Percentiles rank a stretch among this genome's conserved stretches.
phyloP scores from a whole-genome alignment of 345 rosid genomes.

The Populus pruinosa region DNA sequence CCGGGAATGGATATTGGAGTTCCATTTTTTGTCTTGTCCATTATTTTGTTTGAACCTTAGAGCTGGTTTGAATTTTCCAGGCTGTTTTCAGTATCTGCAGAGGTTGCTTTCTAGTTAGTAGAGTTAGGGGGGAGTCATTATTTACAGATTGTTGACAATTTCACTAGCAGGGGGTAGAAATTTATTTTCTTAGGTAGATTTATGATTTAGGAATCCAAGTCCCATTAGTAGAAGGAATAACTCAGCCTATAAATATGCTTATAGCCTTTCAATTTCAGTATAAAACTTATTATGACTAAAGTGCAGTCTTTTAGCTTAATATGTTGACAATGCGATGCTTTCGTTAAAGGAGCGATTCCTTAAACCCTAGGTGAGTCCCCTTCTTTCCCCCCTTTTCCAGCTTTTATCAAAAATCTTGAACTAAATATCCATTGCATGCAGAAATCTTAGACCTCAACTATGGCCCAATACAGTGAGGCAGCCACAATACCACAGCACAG shows the following conservation, averaged over 20 bases:
- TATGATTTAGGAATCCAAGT: neutral
- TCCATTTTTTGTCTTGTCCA: neutral
- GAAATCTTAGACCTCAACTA: neutral
- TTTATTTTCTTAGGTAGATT: neutral
- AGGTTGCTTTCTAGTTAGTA: neutral
- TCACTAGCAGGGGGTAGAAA: neutral
- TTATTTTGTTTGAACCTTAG: neutral
- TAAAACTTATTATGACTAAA: neutral
- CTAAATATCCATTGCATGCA: neutral
- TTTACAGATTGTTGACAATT: neutral
- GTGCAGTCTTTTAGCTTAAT: neutral
- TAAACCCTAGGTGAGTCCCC: neutral
- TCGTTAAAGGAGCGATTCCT: too few relatives aligned
- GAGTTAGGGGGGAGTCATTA: neutral
- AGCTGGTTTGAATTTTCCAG: neutral
- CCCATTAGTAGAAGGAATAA: neutral
- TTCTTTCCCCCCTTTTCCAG: neutral
- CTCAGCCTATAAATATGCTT: neutral
- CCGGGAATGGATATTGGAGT: neutral
- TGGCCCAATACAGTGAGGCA: neutral
- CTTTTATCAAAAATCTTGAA: neutral
- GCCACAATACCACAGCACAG: neutral
- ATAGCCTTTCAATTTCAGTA: neutral
- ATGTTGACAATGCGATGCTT: too few relatives aligned
- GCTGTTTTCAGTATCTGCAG: neutral